Evolutionary conservation across 192 early-diverging fungal genomes (phyloP).

Genomic region (Coemansia sp.): DNA sequence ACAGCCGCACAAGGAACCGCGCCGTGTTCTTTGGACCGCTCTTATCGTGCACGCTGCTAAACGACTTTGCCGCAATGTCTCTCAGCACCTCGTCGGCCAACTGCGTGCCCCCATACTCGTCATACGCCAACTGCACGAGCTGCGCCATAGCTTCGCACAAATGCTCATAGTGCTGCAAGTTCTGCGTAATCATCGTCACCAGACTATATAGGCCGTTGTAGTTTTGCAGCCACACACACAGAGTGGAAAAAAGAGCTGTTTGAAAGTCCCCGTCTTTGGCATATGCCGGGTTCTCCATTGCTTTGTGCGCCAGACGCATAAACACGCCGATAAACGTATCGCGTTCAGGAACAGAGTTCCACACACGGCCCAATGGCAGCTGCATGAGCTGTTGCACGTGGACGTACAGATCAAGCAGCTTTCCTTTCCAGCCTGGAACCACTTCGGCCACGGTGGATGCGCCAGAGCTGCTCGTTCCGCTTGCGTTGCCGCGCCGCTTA

Average conservation of each 20-base stretch:
- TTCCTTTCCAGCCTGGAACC: conserved; percentile 42
- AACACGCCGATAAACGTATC: conserved; percentile 59
- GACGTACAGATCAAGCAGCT: conserved; percentile 38
- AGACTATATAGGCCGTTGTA: conserved; percentile 76
- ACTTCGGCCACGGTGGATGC: conserved; percentile 35
- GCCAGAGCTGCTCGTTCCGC: conserved; percentile 15
- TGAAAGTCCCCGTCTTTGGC: conserved; percentile 64
- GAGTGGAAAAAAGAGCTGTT: conserved; percentile 58
- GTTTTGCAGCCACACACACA: conserved; percentile 74
- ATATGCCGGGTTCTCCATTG: conserved; percentile 75
- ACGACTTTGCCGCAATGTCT: conserved; percentile 61
- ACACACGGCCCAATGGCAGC: conserved; percentile 60
- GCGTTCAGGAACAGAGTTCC: conserved; percentile 56
- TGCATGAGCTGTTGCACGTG: conserved; percentile 39
- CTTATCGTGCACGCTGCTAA: conserved; percentile 66
- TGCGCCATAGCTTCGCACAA: conserved; percentile 80
- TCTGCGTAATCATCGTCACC: conserved; percentile 75
- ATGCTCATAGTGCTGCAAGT: conserved; percentile 83
- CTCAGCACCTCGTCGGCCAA: conserved; percentile 72
- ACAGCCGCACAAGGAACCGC: conserved; percentile 76
- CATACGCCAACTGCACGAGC: conserved; percentile 61
- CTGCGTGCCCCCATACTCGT: conserved; percentile 62
- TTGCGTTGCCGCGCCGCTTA: conserved; percentile 34
- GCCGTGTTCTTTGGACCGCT: conserved; percentile 81
- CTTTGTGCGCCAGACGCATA: conserved; percentile 70